phyloP scores from a whole-genome alignment of 2,329 filamentous ascomycete genomes.

The Monilinia laxa region DNA sequence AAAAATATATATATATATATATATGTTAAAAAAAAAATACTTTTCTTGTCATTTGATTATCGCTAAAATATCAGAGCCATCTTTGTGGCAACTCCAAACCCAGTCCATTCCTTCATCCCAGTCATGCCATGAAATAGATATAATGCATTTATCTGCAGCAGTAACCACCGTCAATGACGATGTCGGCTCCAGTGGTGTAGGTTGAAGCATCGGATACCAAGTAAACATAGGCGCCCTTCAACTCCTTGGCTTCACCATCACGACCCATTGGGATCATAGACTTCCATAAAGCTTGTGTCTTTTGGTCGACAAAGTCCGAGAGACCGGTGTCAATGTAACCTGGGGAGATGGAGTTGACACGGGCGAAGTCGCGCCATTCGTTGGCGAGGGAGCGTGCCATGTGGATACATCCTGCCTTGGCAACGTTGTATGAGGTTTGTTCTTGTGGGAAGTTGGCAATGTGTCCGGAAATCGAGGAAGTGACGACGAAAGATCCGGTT shows the following conservation, averaged over 20 bases:
- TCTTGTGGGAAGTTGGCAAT: conserved; percentile 61
- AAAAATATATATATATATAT: too few species aligned
- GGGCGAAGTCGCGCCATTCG: conserved; percentile 68
- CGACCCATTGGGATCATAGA: conserved; percentile 60
- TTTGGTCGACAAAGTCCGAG: conserved; percentile 61
- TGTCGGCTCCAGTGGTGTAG: conserved; percentile 51
- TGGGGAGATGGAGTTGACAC: conserved; percentile 66
- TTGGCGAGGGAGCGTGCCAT: conserved; percentile 63
- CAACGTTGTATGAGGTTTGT: conserved; percentile 63
- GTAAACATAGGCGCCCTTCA: conserved; percentile 58
- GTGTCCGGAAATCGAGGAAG: conserved; percentile 59
- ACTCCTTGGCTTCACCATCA: conserved; percentile 60
- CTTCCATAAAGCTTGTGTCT: conserved; percentile 57
- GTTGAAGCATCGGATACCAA: conserved; percentile 48
- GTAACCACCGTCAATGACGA: conserved; percentile 52
- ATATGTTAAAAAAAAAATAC: neutral
- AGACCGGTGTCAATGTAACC: conserved; percentile 66
- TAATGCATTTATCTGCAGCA: conserved; percentile 28
- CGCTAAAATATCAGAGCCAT: conserved; percentile 11
- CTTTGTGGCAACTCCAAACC: conserved; percentile 12
- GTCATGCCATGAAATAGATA: conserved; percentile 6
- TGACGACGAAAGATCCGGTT: conserved; percentile 64
- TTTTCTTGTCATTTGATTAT: conserved; percentile 7
- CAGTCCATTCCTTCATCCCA: conserved; percentile 5
- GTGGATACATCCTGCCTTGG: conserved; percentile 67